Percentiles rank a stretch among this genome's conserved stretches.
Evolutionary conservation across 345 rosid species (phyloP).

Genomic region (Dipteronia dyeriana): DNA sequence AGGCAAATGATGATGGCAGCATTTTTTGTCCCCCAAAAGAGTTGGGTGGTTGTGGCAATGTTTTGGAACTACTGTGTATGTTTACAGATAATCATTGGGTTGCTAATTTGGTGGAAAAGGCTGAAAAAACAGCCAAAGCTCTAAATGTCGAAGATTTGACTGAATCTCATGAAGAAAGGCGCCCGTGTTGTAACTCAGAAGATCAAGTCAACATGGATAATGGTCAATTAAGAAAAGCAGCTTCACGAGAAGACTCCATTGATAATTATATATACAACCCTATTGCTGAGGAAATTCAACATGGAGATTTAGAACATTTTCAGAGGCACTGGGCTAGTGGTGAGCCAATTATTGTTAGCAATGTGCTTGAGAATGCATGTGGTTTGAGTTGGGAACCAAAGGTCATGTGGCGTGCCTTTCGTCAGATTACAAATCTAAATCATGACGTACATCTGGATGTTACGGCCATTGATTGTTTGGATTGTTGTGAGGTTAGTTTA

Average conservation of each 20-base stretch:
- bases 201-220: constrained; percentile 20
- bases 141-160: constrained; percentile 1
- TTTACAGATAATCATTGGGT: constrained; percentile 29
- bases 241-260: constrained; percentile 41
- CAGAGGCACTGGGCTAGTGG: constrained; percentile 63
- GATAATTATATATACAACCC: constrained; percentile 59
- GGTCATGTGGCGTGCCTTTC: constrained; percentile 75
- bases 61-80: constrained; percentile 38
- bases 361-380: constrained; percentile 51
- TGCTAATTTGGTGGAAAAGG: constrained; percentile 38
- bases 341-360: constrained; percentile 58
- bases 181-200: constrained; percentile 36
- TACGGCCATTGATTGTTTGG: constrained; percentile 53
- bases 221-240: constrained; percentile 33
- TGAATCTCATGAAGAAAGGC: constrained; percentile 14
- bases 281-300: constrained; percentile 33
- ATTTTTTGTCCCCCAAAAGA: constrained; percentile 39
- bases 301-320: constrained; percentile 53
- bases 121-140: constrained; percentile 29
- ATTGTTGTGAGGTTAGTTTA: constrained; percentile 44
- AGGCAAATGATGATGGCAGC: constrained; percentile 38
- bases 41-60: constrained; percentile 41
- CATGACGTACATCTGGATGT: constrained; percentile 33
- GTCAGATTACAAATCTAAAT: constrained; percentile 38
- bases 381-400: constrained; percentile 73